Conservation (phyloP, 495 filamentous ascomycete species). For the Penicillium psychrofluorescens region DNA sequence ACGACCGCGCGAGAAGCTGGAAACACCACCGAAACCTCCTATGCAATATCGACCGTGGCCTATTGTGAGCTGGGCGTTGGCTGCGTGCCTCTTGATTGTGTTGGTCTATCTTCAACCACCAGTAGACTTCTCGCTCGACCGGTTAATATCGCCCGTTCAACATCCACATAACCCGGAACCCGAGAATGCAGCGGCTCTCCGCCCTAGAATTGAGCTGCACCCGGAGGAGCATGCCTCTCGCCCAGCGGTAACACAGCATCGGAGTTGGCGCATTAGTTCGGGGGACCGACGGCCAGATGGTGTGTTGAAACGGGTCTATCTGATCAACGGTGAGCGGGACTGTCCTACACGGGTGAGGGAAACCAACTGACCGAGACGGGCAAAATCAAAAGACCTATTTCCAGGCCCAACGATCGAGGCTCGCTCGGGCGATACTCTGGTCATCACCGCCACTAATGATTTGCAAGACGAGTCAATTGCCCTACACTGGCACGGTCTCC, state of each 20-base stretch:
- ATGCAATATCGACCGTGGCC: conserved; percentile 6
- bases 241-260: conserved; percentile 18
- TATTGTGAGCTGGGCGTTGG: conserved; percentile 6
- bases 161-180: background rate
- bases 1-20: background rate
- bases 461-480: conserved; percentile 60
- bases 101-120: conserved; percentile 10
- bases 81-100: conserved; percentile 7
- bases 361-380: background rate
- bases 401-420: conserved; percentile 34
- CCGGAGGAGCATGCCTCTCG: conserved; percentile 34
- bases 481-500: conserved; percentile 77
- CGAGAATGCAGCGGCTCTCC: background rate
- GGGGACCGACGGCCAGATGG: conserved; percentile 32
- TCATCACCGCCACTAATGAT: conserved; percentile 63
- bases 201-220: conserved; percentile 25
- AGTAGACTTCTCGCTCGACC: background rate
- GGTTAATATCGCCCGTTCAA: background rate
- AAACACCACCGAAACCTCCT: background rate
- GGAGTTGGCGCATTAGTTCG: conserved; percentile 28
- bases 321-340: conserved; percentile 25
- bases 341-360: background rate
- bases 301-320: conserved; percentile 29
- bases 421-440: conserved; percentile 55
- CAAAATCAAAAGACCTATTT: conserved; percentile 18